Evolutionary conservation across 768 basidiomycete genomes (phyloP).

Genomic region (Pleurotus sapidus): DNA sequence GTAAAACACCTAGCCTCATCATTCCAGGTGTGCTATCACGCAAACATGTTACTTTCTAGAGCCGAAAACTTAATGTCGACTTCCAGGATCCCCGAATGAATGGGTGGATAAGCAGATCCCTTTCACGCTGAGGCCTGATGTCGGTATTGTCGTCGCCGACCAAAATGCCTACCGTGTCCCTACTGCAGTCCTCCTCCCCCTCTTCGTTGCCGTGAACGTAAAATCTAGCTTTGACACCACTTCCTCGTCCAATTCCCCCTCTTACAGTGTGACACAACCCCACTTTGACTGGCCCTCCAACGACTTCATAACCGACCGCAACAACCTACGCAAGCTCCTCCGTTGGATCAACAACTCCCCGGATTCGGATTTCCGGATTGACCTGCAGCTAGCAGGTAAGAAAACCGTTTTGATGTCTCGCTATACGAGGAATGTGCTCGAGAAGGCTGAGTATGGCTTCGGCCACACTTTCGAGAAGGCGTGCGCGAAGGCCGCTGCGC

Average conservation of each 20-base stretch:
- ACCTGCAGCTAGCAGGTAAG: constrained; percentile 58
- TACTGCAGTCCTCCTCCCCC: constrained; percentile 40
- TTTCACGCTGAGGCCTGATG: constrained; percentile 52
- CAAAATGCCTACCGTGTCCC: constrained; percentile 51
- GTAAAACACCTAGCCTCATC: constrained; percentile 42
- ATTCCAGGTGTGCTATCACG: constrained; percentile 36
- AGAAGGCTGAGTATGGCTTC: constrained; percentile 37
- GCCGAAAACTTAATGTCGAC: neutral
- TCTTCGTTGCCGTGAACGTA: constrained; percentile 57
- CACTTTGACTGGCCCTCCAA: constrained; percentile 40
- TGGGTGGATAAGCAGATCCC: constrained; percentile 52
- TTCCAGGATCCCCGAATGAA: constrained; percentile 53
- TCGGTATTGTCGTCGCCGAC: constrained; percentile 48
- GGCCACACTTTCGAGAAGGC: constrained; percentile 64
- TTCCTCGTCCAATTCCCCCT: constrained; percentile 20
- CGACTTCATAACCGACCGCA: constrained; percentile 61
- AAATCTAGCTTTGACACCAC: constrained; percentile 16
- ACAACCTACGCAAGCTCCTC: constrained; percentile 59
- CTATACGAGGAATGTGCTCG: constrained; percentile 44
- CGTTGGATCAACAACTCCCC: constrained; percentile 47
- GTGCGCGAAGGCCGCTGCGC: constrained; percentile 42
- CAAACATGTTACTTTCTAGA: neutral
- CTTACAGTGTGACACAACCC: neutral
- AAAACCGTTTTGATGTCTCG: constrained; percentile 62
- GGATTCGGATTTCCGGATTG: constrained; percentile 60